Percentiles rank a stretch among this genome's conserved stretches.
Conservation (phyloP, 176 grass and related monocot genomes). For the Neostapfia colusana region DNA sequence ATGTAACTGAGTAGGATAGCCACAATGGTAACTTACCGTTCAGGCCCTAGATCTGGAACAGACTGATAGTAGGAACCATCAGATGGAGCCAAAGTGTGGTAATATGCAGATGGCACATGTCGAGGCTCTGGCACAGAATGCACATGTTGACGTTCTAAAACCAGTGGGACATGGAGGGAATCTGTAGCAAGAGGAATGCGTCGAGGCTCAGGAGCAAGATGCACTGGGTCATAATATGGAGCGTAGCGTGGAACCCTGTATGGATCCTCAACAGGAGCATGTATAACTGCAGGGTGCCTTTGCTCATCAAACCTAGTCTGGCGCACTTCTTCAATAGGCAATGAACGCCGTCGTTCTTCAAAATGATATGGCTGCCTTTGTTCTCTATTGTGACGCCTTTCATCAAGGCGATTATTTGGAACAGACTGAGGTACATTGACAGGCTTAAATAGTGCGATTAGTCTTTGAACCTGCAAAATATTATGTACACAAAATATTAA, state of each 20-base stretch:
- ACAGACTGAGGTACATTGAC: slow-evolving; percentile 32
- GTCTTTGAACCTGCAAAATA: slow-evolving; percentile 54
- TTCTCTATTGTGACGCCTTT: slow-evolving; percentile 38
- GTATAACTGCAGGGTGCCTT: slow-evolving; percentile 32
- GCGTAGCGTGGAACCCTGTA: slow-evolving; percentile 43
- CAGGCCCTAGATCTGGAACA: slow-evolving; percentile 40
- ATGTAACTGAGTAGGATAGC: slow-evolving; percentile 20
- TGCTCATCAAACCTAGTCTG: slow-evolving; percentile 21
- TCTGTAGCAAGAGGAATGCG: slow-evolving; percentile 23
- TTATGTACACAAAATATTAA: slow-evolving; percentile 23
- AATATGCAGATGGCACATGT: slow-evolving; percentile 45
- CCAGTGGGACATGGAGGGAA: slow-evolving; percentile 21
- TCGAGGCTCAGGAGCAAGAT: slow-evolving; percentile 27
- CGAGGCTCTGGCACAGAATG: slow-evolving; percentile 43
- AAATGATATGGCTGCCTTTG: slow-evolving; percentile 26
- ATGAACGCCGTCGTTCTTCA: slow-evolving; percentile 36
- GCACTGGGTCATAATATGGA: slow-evolving; percentile 43
- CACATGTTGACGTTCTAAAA: slow-evolving; percentile 25
- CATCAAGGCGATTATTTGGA: slow-evolving; percentile 10
- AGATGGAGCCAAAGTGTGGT: slow-evolving; percentile 39
- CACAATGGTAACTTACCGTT: slow-evolving; percentile 41
- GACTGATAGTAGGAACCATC: slow-evolving; percentile 48
- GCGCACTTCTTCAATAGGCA: slow-evolving; percentile 31
- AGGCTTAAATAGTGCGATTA: slow-evolving; percentile 49
- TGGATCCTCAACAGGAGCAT: slow-evolving; percentile 43